Base-by-base conservation (phyloP, 176 grass and related monocot genomes). In the Lolium rigidum region DNA sequence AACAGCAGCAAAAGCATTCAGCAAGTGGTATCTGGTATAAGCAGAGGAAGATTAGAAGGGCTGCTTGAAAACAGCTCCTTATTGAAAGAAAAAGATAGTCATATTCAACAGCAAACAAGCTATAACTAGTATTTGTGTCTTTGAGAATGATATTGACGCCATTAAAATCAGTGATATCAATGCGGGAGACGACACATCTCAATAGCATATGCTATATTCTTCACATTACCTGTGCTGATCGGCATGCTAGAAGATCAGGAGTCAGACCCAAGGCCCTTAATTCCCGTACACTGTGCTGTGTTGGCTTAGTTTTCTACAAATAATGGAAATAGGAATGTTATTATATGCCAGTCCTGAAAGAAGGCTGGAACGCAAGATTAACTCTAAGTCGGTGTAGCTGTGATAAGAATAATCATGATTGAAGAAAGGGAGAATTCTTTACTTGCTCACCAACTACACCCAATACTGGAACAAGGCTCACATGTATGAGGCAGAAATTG, bases 231-330 rank as follows among this genome's bases (percentile, higher is more conserved):
- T 98, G 92, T 17, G 90, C 82, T 56, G 97, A 98, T 35, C 97
- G 90, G 87, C 97, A 98, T 75, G 94, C 97, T 77, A 98, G 83
- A 81, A 98, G 84, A 89, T 98, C 97, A 90, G 97, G 97, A 81
- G 92, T 95, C 85, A 98, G 81, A 86, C 97, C 97, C 82, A 98
- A 85, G 35, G 97, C 88, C 86, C 97, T 94, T 70, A 98, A 55
- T 92, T 98, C 97, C 65, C 97, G 84, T 78, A 98, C 97, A 52
- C 97, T 98, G 60, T 98, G 97, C 77, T 98, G 97, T 52, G 97
- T 98, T 86, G 97, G 97, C 83, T 98, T 98, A 68, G 97, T 98
- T 94, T 98, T 98, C 97, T 98, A 87, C 41, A 92, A 82, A n/a
- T 69, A 85, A 39, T 3, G 26, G 55, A 66, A 93, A 72, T 15